Evolutionary conservation across 495 filamentous ascomycete species (phyloP), one percentile per base, ranked within the genome.

Genomic region (Penicillium canescens): DNA sequence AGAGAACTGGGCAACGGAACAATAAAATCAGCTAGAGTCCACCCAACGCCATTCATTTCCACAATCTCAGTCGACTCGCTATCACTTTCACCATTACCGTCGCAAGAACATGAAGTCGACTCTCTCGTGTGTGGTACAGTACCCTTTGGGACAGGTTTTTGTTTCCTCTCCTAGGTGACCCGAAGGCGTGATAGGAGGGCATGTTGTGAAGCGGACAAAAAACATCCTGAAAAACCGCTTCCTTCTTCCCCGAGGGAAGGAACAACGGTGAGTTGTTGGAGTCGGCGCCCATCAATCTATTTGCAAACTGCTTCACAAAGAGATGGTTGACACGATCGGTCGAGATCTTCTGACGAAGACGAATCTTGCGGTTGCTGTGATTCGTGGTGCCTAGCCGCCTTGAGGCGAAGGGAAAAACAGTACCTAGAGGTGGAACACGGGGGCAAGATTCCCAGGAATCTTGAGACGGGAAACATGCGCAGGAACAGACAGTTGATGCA

Each of bases 101-200:
- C 6, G 38, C 52, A 43, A 28, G 26, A 45, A 35, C 18, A 37
- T 48, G 52, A 44, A 56, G 39, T 51, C 56, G 24, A 57, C 44
- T 73, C 71, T 82, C 80, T 86, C 83, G 82, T 89, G 72, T 83
- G 87, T 83, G 67, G 78, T 82, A 86, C 87, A 88, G 80, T 82
- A 79, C 85, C 86, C 82, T 87, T 85, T 67, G 70, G 80, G 88
- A 92, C 83, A 82, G 77, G 88, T 87, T 88, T 93, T 92, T 91
- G 87, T 79, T 89, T 92, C 87, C 87, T 85, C 86, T 82, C 82
- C 82, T 55, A 36, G 42, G 62, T 35, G 31, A 42, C 34, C 31
- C 34, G 35, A 46, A 60, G 63, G 56, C 43, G 52, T 63, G 28
- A n/a, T 42, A 68, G 82, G 81, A 81, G 84, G 85, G 86, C 83